phyloP scores from a whole-genome alignment of 2,329 filamentous ascomycete species.

The Diplodia sapinea region DNA sequence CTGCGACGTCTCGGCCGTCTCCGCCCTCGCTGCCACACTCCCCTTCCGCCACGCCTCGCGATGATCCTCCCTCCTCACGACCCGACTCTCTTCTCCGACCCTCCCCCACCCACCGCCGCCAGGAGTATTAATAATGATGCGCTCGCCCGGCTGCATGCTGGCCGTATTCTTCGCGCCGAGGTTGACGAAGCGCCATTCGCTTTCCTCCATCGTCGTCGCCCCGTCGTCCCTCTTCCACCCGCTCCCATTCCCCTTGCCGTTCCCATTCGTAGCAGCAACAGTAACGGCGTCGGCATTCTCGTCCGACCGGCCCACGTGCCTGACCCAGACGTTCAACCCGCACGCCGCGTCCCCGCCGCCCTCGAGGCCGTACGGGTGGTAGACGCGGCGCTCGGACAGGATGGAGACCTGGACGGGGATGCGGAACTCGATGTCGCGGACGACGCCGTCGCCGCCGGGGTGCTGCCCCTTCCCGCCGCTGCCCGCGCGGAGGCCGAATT shows the following conservation, averaged over 20 bases:
- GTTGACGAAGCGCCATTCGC: constrained; percentile 68
- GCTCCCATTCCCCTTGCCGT: constrained; percentile 32
- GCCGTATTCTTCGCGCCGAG: constrained; percentile 81
- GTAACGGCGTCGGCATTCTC: constrained; percentile 23
- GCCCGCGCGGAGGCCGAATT: constrained; percentile 69
- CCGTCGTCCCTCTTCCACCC: too few species aligned
- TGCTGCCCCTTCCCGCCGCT: constrained; percentile 71
- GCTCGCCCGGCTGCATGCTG: constrained; percentile 74
- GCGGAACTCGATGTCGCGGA: constrained; percentile 81
- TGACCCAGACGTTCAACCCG: constrained; percentile 82
- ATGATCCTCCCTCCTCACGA: constrained; percentile 61
- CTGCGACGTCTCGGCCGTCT: constrained; percentile 54
- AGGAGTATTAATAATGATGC: constrained; percentile 78
- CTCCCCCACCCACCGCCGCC: constrained; percentile 80
- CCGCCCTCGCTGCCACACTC: constrained; percentile 62
- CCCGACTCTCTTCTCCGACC: constrained; percentile 62
- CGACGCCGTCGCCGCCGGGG: constrained; percentile 75
- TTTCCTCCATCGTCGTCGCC: constrained; percentile 44
- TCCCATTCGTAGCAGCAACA: constrained; percentile 1
- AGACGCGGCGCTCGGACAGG: constrained; percentile 75
- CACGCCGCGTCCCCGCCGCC: constrained; percentile 80
- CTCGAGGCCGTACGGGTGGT: constrained; percentile 79
- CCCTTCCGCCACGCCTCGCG: constrained; percentile 64
- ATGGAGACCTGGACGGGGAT: constrained; percentile 80
- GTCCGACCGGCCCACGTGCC: constrained; percentile 38